Evolutionary conservation across 805 yeast genomes (phyloP), one percentile per base, ranked within the genome.

Genomic region (Saccharomycopsis schoenii): DNA sequence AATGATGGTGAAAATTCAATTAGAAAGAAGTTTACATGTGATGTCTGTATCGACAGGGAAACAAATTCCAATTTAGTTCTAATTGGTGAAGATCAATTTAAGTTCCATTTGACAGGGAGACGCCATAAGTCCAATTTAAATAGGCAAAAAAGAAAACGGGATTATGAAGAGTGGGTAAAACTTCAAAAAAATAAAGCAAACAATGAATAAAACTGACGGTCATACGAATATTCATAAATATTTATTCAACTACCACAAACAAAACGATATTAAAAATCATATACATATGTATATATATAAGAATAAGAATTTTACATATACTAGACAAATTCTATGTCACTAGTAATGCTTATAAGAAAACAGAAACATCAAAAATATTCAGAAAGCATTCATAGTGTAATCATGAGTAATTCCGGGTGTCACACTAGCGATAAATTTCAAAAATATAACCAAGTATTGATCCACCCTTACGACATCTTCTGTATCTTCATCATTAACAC

Each of bases 391-490:
- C 97, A 93, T 94, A n/a, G 99, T 94, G 71, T 91, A 91, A 68
- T 94, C 99, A 72, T 93, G 96, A 74, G 93, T 97, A 61, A 94
- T 92, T 17, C 97, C 97, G 0, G 99, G 99, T 1, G 97, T 92
- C 9, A 94, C 98, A 75, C 97, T 89, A 9, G 97, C 88, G 56
- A 94, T 93, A 69, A 94, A 94, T 74, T 94, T 94, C 68, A 94
- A 78, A 71, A 94, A 94, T 15, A 93, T 86, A 42, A 94, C 79
- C 66, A 94, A 74, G 70, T 94, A 94, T 70, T 92, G 97, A 71
- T 94, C 98, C 1, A 87, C 97, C 37, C 97, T 79, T 8, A 93
- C 77, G 19, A 83, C 79, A 41, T 74, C 77, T 37, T 73, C 74
- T 1, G 72, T 73, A 34, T 72, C 75, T 34, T 62, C 64, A 42